These are phyloP conservation scores for Peronosclerospora sorghi DNA, from an alignment of 352 stramenopile species.

Conservation along the genomic window DNA sequence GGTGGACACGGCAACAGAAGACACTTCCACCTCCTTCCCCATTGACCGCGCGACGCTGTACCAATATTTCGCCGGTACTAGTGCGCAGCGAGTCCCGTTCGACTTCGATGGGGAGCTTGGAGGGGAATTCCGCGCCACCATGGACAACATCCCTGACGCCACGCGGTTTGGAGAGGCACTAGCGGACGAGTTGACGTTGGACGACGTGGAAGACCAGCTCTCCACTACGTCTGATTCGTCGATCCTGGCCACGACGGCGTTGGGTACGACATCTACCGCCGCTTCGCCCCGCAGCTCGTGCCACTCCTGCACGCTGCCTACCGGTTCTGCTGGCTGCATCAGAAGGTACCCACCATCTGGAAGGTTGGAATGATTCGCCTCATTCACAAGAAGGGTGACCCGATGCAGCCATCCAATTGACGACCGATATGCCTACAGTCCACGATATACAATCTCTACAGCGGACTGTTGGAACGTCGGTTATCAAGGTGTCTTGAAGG, in stretches of 20 bases:
- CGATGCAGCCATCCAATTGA: slow-evolving; percentile 8
- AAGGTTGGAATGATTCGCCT: slow-evolving; percentile 17
- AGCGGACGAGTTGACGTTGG: background rate
- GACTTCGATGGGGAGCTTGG: background rate
- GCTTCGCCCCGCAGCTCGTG: slow-evolving; percentile 6
- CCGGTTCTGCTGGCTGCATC: slow-evolving; percentile 12
- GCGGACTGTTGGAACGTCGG: slow-evolving; percentile 5
- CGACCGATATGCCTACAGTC: slow-evolving; percentile 21
- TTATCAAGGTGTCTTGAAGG: slow-evolving; percentile 3
- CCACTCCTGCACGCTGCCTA: slow-evolving; percentile 7
- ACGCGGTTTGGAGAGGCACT: background rate
- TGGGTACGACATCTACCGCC: slow-evolving; percentile 10
- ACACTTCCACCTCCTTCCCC: background rate
- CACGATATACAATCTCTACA: slow-evolving; percentile 25
- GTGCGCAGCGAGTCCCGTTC: background rate
- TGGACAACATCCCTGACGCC: background rate
- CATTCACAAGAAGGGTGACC: slow-evolving; percentile 26
- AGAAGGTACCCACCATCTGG: slow-evolving; percentile 10
- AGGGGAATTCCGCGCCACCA: background rate
- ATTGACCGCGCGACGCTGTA: background rate
- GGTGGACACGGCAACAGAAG: background rate
- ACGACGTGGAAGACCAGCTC: slow-evolving; percentile 20
- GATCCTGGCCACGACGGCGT: slow-evolving; percentile 12
- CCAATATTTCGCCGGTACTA: background rate
- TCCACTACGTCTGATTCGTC: background rate